Base-by-base conservation (phyloP, 2,329 filamentous ascomycete species). In the Periconia macrospinosa region DNA sequence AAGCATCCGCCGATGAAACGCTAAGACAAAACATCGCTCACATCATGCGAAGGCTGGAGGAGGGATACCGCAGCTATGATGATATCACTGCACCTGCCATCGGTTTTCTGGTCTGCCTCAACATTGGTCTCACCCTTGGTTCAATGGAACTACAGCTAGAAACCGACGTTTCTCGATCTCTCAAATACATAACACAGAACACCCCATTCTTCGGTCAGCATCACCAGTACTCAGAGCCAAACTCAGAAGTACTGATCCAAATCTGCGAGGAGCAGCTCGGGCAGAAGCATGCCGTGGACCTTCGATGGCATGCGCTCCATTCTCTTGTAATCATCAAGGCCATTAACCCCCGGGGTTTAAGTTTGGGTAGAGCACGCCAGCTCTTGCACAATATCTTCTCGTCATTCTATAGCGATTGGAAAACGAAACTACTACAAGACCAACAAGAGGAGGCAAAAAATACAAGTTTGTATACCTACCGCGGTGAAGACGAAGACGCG, bases 1-100 rank as follows among this genome's bases (percentile, higher is more conserved):
- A 70, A 37, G 61, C 70, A 35, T 54, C 63, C 44, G 41, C 62
- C 49, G 70, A 73, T 50, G 37, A 70, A 62, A 71, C 66, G 54
- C 47, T 83, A 30, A 79, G 78, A 47, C 76, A 78, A 37, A 86
- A 86, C 53, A 76, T 94, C n/a, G 76, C 79, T 7, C 85, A 89
- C 56, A 84, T 96, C 40, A 84, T 89, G 47, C 78, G 82, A 50
- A 84, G 92, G 43, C 81, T 99, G 8, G 82, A 81, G 1, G 79
- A 83, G 30, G 81, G 86, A 35, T 95, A 92, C 67, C 83, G 86
- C 40, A 86, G 86, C 14, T 97, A 97, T 65, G 90, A 91, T 56
- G 94, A 99, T 67, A 84, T 97, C 62, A 90, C 89, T 0, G 80
- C 84, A 43, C 92, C 91, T 3, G 82, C 91, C 11, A 81, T 91